These are phyloP conservation scores for Brassica hybrid DNA, from an alignment of 441 rosid genomes.

Conservation along the genomic window DNA sequence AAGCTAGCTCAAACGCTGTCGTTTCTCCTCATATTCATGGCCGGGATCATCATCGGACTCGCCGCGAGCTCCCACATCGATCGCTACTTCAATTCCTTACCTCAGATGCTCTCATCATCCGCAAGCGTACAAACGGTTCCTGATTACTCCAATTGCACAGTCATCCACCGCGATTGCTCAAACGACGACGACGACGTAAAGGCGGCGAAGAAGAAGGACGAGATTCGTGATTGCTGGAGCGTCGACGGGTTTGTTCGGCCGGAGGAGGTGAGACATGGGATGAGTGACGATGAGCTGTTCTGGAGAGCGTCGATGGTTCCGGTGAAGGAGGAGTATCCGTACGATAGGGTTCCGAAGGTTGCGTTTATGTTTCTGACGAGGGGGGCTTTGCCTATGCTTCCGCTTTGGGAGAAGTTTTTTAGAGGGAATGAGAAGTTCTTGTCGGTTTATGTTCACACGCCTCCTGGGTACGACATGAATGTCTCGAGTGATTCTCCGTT, in stretches of 20 bases:
- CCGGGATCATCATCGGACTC: constrained; percentile 84
- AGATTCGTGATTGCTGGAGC: constrained; percentile 50
- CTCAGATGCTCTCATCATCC: constrained; percentile 43
- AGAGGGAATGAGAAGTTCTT: constrained; percentile 64
- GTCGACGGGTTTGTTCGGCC: constrained; percentile 59
- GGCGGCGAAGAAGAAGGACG: not conserved
- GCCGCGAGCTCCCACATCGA: constrained; percentile 72
- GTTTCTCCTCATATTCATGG: constrained; percentile 72
- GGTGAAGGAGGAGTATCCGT: constrained; percentile 63
- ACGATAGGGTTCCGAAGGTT: constrained; percentile 65
- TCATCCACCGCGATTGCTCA: constrained; percentile 43
- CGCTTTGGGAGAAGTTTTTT: constrained; percentile 94
- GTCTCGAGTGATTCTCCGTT: constrained; percentile 75
- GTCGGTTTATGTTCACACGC: constrained; percentile 76
- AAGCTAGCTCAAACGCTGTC: constrained; percentile 77
- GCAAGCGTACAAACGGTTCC: constrained; percentile 22
- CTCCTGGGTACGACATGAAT: constrained; percentile 55
- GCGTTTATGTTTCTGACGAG: constrained; percentile 94
- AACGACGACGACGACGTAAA: constrained; percentile 22
- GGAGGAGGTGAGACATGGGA: constrained; percentile 51
- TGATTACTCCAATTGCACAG: constrained; percentile 50
- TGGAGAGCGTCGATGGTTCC: constrained; percentile 96
- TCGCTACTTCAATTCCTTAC: constrained; percentile 62
- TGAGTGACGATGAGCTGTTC: constrained; percentile 74
- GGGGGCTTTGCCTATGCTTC: constrained; percentile 84